Conservation (phyloP, 768 basidiomycete genomes). For the Hypsizygus marmoreus region DNA sequence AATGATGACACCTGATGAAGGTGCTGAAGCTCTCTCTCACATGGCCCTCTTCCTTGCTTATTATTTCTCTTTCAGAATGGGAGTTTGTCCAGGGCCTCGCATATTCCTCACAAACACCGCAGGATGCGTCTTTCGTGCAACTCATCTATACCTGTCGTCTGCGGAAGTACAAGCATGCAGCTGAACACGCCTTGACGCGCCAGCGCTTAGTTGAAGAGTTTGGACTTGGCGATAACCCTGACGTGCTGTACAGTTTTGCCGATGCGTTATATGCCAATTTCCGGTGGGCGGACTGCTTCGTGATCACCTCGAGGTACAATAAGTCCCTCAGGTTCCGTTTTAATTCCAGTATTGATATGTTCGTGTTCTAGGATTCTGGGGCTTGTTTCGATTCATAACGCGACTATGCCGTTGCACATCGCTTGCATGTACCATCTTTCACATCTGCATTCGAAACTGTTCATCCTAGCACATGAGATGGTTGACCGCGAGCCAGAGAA, state of each 20-base stretch:
- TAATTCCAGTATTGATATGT: neutral
- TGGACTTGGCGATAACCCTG: conserved; percentile 86
- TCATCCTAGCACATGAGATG: conserved; percentile 95
- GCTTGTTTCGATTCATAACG: conserved; percentile 81
- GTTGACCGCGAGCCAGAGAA: conserved; percentile 94
- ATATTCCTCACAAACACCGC: conserved; percentile 79
- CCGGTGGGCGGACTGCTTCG: conserved; percentile 93
- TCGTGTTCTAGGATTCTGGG: conserved; percentile 68
- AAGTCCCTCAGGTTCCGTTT: neutral
- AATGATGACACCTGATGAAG: conserved; percentile 97
- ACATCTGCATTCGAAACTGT: conserved; percentile 89
- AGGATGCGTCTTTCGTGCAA: conserved; percentile 89
- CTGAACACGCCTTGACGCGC: conserved; percentile 81
- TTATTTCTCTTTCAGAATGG: conserved; percentile 68
- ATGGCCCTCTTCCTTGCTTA: conserved; percentile 1
- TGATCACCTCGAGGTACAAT: conserved; percentile 75
- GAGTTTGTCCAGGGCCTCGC: conserved; percentile 87
- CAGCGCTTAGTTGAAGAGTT: conserved; percentile 82
- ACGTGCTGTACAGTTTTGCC: conserved; percentile 88
- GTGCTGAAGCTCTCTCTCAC: conserved; percentile 39
- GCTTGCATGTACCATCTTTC: conserved; percentile 98
- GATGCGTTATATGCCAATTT: conserved; percentile 87
- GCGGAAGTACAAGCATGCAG: conserved; percentile 84
- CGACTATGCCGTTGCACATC: conserved; percentile 91
- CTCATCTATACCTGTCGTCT: conserved; percentile 91